These are phyloP conservation scores for Penicillium herquei DNA, from an alignment of 495 filamentous ascomycete genomes.

Conservation along the genomic window DNA sequence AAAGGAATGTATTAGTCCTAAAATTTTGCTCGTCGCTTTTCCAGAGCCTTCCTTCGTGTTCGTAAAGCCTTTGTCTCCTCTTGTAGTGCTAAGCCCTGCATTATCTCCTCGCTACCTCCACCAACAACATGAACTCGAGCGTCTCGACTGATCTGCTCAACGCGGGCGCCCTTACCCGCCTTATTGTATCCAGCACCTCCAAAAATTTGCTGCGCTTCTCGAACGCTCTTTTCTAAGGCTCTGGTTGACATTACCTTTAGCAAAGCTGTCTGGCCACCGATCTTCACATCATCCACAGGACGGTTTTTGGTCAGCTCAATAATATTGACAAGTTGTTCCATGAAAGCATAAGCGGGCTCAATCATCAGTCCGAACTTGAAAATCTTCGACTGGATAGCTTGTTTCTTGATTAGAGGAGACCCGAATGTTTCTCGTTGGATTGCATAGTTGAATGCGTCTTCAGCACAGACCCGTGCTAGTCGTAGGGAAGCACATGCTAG, in stretches of 20 bases:
- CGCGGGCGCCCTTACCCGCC: constrained; percentile 47
- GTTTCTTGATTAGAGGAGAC: constrained; percentile 43
- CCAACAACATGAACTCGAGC: constrained; percentile 57
- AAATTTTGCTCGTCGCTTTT: constrained; percentile 32
- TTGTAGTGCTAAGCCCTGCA: constrained; percentile 50
- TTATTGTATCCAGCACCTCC: constrained; percentile 57
- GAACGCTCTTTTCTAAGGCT: constrained; percentile 53
- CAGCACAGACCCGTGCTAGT: constrained; percentile 46
- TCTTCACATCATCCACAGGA: constrained; percentile 36
- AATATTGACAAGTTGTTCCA: constrained; percentile 49
- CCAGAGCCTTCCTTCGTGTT: constrained; percentile 31
- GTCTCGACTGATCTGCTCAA: constrained; percentile 59
- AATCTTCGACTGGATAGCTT: constrained; percentile 48
- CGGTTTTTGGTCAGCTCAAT: constrained; percentile 39
- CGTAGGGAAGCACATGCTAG: constrained; percentile 43
- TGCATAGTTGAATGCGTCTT: constrained; percentile 50
- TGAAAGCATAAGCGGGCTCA: constrained; percentile 47
- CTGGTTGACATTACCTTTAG: constrained; percentile 56
- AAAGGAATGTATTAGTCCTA: too few species aligned
- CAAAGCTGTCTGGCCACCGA: constrained; percentile 48
- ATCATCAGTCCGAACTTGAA: constrained; percentile 50
- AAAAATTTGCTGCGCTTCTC: constrained; percentile 62
- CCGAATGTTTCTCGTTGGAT: constrained; percentile 50
- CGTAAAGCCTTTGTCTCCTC: constrained; percentile 41
- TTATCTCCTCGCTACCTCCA: constrained; percentile 58